A percentile compares a stretch with the other conserved stretches of the same genome.
These are phyloP conservation scores for Neurospora cerealis DNA, from an alignment of 495 filamentous ascomycete species.

Conservation along the genomic window DNA sequence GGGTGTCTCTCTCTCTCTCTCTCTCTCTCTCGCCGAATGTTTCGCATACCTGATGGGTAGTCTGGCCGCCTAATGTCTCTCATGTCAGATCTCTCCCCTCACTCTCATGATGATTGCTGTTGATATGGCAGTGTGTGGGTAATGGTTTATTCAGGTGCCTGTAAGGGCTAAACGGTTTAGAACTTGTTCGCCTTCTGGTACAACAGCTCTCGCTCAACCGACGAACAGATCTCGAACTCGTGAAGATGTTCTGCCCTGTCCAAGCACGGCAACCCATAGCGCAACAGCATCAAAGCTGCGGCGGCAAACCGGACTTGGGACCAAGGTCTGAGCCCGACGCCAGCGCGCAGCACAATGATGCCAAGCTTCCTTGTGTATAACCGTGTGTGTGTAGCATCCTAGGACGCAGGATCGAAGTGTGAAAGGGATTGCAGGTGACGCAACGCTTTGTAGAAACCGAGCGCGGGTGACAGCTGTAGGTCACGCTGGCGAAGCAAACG, in stretches of 20 bases:
- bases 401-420: not conserved
- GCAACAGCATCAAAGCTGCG: not conserved
- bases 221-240: not conserved
- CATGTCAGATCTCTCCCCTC: conserved; percentile 32
- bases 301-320: not conserved
- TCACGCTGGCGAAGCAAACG: conserved; percentile 14
- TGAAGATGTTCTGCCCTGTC: not conserved
- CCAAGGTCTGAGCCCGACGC: not conserved
- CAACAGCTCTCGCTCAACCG: not conserved
- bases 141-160: not conserved
- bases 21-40: conserved; percentile 14
- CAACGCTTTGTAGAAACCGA: not conserved
- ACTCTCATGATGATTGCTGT: conserved; percentile 5
- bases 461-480: conserved; percentile 5
- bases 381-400: not conserved
- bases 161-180: not conserved
- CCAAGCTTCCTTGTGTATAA: not conserved
- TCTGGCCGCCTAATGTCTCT: conserved; percentile 37
- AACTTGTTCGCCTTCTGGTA: conserved; percentile 7
- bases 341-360: not conserved
- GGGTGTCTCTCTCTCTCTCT: conserved; percentile 6
- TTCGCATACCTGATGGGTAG: conserved; percentile 40
- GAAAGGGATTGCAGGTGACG: not conserved
- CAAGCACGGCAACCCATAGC: not conserved
- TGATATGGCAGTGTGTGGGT: conserved; percentile 8